These are phyloP conservation scores for Scolecobasidium constrictum DNA, from an alignment of 2,329 filamentous ascomycete species.

Conservation along the genomic window DNA sequence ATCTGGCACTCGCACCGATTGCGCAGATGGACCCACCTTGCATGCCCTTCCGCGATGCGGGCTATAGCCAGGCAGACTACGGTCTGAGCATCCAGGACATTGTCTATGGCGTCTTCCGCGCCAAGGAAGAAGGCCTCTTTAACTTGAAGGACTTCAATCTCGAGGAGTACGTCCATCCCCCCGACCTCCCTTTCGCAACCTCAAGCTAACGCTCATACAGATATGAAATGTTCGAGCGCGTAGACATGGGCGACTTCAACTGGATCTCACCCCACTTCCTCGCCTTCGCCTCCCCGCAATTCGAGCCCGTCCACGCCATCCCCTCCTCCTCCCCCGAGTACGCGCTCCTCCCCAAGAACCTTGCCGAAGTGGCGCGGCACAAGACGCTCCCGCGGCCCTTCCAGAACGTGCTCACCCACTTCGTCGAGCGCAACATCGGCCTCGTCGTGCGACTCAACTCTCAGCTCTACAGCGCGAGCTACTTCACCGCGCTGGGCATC, in stretches of 20 bases:
- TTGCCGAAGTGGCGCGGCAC: conserved; percentile 61
- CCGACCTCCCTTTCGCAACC: conserved; percentile 9
- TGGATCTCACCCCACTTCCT: conserved; percentile 95
- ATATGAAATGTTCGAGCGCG: conserved; percentile 89
- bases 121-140: conserved; percentile 89
- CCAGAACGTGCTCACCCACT: conserved; percentile 91
- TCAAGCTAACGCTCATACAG: conserved; percentile 23
- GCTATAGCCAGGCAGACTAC: conserved; percentile 97
- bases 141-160: conserved; percentile 89
- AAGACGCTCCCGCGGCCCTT: conserved; percentile 66
- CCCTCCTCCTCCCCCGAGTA: conserved; percentile 63
- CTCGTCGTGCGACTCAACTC: conserved; percentile 94
- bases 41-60: conserved; percentile 98
- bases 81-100: conserved; percentile 92
- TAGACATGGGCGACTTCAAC: conserved; percentile 99
- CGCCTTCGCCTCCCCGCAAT: conserved; percentile 90
- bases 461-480: conserved; percentile 90
- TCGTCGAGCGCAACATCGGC: conserved; percentile 77
- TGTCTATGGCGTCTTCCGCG: conserved; percentile 97
- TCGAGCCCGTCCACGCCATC: conserved; percentile 63
- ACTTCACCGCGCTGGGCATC: conserved; percentile 91
- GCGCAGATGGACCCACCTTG: conserved; percentile 92
- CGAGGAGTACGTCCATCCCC: conserved; percentile 52
- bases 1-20: conserved; percentile 88
- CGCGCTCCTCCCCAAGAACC: conserved; percentile 60